phyloP scores from a whole-genome alignment of 176 grass and related monocot genomes.

The Alloteropsis semialata region DNA sequence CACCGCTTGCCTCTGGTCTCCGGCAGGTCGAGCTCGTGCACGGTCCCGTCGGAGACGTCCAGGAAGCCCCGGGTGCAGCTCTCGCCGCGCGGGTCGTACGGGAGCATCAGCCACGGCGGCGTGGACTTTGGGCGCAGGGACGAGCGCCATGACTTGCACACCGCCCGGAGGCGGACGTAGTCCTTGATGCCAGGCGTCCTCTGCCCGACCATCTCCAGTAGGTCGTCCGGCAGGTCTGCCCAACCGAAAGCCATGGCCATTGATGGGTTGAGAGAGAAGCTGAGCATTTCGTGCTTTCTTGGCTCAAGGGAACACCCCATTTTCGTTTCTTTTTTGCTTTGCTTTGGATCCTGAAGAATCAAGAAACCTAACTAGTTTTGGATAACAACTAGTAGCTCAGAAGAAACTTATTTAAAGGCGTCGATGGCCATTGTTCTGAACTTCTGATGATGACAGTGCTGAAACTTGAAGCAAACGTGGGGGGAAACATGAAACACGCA shows the following conservation, averaged over 20 bases:
- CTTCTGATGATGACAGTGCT: neutral
- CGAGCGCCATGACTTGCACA: neutral
- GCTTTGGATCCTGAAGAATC: neutral
- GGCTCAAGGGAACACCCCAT: neutral
- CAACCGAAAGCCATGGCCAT: conserved; percentile 23
- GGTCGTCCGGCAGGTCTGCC: conserved; percentile 13
- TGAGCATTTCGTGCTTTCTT: neutral
- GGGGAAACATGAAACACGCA: neutral
- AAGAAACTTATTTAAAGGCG: neutral
- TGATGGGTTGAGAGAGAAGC: neutral
- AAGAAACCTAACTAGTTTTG: neutral
- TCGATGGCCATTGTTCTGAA: neutral
- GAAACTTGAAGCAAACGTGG: neutral
- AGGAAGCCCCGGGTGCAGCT: conserved; percentile 2
- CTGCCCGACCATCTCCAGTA: conserved; percentile 9
- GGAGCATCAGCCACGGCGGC: conserved; percentile 30
- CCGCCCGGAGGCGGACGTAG: conserved; percentile 18
- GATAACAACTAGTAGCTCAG: neutral
- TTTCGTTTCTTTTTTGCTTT: neutral
- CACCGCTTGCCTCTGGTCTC: conserved; percentile 15
- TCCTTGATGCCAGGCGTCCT: conserved; percentile 22
- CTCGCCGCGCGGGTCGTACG: conserved; percentile 19
- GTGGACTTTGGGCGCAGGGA: neutral
- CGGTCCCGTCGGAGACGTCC: conserved; percentile 21
- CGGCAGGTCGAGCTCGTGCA: conserved; percentile 22